phyloP scores from a whole-genome alignment of 129 eudicot species.

The Pulicaria dysenterica region DNA sequence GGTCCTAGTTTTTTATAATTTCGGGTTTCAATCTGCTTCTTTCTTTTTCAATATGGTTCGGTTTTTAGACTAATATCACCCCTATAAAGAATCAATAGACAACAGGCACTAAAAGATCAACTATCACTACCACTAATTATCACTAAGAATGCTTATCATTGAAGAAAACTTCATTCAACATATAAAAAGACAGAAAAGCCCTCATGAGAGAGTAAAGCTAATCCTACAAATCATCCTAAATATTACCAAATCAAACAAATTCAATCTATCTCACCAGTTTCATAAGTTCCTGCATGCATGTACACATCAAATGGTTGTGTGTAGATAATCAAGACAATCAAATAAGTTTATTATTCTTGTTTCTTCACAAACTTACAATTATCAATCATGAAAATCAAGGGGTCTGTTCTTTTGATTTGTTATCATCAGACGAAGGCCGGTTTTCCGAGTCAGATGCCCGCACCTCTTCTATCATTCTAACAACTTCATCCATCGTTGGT shows the following conservation, averaged over 20 bases:
- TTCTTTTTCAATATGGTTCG: too few relatives aligned
- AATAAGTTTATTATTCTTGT: slow-evolving; percentile 40
- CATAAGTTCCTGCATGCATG: slow-evolving; percentile 39
- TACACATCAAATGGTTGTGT: slow-evolving; percentile 34
- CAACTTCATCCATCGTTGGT: slow-evolving; percentile 75
- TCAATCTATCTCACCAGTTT: slow-evolving; percentile 22
- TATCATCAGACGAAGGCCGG: slow-evolving; percentile 75
- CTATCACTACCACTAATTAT: too few relatives aligned
- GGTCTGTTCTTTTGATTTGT: slow-evolving; percentile 69
- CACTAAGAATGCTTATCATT: too few relatives aligned
- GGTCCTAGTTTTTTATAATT: too few relatives aligned
- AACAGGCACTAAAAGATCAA: too few relatives aligned
- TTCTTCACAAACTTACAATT: slow-evolving; percentile 41
- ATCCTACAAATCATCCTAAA: slow-evolving; percentile 7
- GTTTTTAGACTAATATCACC: too few relatives aligned
- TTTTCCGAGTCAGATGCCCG: slow-evolving; percentile 74
- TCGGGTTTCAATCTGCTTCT: too few relatives aligned
- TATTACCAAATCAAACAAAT: slow-evolving; percentile 30
- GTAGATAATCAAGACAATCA: slow-evolving; percentile 24
- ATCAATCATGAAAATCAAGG: slow-evolving; percentile 44
- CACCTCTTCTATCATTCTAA: slow-evolving; percentile 79
- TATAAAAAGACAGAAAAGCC: too few relatives aligned
- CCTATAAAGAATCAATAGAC: too few relatives aligned
- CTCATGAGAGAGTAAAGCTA: neutral
- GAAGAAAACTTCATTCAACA: too few relatives aligned